Evolutionary conservation across 805 yeast species (phyloP).

Genomic region (Yamadazyma laniorum): DNA sequence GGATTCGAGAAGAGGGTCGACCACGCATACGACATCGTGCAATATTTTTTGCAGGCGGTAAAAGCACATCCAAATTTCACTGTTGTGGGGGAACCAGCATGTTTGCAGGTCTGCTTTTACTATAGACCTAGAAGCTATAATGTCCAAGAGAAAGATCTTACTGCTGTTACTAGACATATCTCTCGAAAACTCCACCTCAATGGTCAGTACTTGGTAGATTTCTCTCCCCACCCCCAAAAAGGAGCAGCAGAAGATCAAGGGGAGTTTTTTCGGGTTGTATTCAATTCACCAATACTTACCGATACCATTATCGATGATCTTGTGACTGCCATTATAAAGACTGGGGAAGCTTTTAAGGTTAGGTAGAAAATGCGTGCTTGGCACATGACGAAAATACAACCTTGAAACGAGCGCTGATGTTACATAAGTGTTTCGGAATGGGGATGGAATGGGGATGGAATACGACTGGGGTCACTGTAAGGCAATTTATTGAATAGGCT

Average conservation of each 20-base stretch:
- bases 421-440: no score
- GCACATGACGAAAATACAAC: background rate
- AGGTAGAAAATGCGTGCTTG: background rate
- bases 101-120: slow-evolving; percentile 82
- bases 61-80: slow-evolving; percentile 43
- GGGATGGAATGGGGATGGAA: no score
- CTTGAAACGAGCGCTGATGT: background rate
- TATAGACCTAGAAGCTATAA: slow-evolving; percentile 47
- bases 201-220: slow-evolving; percentile 75
- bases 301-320: slow-evolving; percentile 36
- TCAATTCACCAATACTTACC: slow-evolving; percentile 63
- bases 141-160: slow-evolving; percentile 37
- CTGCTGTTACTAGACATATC: slow-evolving; percentile 58
- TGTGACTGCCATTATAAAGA: slow-evolving; percentile 14
- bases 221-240: slow-evolving; percentile 58
- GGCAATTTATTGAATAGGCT: no score
- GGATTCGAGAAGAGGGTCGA: slow-evolving; percentile 70
- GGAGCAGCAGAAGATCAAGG: slow-evolving; percentile 52
- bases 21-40: slow-evolving; percentile 66
- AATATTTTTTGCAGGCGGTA: slow-evolving; percentile 55
- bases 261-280: slow-evolving; percentile 82
- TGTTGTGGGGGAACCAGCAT: slow-evolving; percentile 65
- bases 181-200: slow-evolving; percentile 56
- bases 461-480: no score
- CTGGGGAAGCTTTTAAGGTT: background rate